Percentiles rank a stretch among this genome's conserved stretches.
Conservation (phyloP, 148 eudicot species). For the Selenicereus undatus region DNA sequence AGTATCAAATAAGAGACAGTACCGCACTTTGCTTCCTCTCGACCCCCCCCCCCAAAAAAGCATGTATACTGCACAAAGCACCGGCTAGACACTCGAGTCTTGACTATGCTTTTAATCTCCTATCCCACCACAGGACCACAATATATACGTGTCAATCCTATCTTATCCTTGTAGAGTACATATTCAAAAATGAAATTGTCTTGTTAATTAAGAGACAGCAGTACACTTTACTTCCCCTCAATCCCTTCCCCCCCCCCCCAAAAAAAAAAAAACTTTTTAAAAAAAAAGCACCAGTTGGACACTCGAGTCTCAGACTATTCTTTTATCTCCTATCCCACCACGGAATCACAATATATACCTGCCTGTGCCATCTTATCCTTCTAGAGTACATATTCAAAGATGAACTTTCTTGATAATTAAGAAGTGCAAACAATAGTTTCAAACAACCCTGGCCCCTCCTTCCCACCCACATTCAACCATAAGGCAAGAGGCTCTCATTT, state of each 20-base stretch:
- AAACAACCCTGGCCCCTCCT: too few species aligned
- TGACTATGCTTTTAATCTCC: not conserved
- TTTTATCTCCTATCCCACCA: too few species aligned
- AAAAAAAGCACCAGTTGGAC: not conserved
- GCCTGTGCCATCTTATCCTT: not conserved
- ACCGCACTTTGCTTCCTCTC: too few species aligned
- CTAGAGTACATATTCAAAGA: not conserved
- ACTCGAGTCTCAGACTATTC: not conserved
- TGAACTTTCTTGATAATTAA: too few species aligned
- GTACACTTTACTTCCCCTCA: too few species aligned
- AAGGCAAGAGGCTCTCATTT: too few species aligned
- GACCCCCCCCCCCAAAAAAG: not conserved
- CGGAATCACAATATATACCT: not conserved
- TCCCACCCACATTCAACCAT: too few species aligned
- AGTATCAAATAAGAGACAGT: not conserved
- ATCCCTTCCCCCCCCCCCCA: not conserved
- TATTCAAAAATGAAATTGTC: too few species aligned
- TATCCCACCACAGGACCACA: too few species aligned
- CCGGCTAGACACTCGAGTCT: not conserved
- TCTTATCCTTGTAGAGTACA: not conserved
- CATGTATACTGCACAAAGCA: not conserved
- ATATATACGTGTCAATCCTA: not conserved
- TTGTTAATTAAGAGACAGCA: not conserved
- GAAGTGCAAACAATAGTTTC: too few species aligned
- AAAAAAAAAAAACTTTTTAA: too few species aligned